Evolutionary conservation across 805 yeast species (phyloP), one percentile per base, ranked within the genome.

Genomic region (Sugiyamaella smithiae): DNA sequence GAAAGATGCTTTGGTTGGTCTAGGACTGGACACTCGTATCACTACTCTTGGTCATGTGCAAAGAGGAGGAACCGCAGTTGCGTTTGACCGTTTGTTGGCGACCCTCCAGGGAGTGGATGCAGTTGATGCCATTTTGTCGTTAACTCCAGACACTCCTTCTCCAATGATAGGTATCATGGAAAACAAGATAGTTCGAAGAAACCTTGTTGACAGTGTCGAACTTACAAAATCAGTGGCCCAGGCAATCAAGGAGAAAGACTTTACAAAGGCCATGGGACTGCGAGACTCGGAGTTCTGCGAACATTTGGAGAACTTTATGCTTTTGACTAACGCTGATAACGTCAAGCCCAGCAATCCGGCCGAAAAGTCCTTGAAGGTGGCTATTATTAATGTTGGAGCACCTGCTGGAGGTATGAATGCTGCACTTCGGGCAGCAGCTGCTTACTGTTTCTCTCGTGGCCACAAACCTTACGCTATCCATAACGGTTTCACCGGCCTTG

Each of bases 41-140:
- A 93, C 99, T 36, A 88, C 95, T 9, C 75, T 93, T 59, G 99
- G 99, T 48, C 99, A 93, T 67, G 97, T 93, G 47, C 99, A 93
- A 75, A 81, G 99, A 71, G 99, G 99, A 72, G 99, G 99, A 68
- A 80, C 96, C 40, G 97, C 99, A 20, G 97, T 90, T 48, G 97
- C 98, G 1, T 88, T 77, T 60, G 99, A 93, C 67, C 80, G 99
- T 65, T 69, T 85, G 64, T 70, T 93, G 59, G 96, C 97, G 33
- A 91, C 99, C 14, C 67, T 91, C 58, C 99, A 93, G 73, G 99
- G 98, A 69, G 97, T 91, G 36, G 98, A 89, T 61, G 98, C 99
- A 6, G 95, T 93, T 17, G 83, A 85, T 52, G 98, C 98, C 1
- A 91, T 93, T 16, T 74, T 93, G 59, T 89, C 85, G 46, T 74